Percentiles rank a stretch among this genome's conserved stretches.
Evolutionary conservation across 2,329 filamentous ascomycete species (phyloP).

Genomic region (Trichoderma sp.): DNA sequence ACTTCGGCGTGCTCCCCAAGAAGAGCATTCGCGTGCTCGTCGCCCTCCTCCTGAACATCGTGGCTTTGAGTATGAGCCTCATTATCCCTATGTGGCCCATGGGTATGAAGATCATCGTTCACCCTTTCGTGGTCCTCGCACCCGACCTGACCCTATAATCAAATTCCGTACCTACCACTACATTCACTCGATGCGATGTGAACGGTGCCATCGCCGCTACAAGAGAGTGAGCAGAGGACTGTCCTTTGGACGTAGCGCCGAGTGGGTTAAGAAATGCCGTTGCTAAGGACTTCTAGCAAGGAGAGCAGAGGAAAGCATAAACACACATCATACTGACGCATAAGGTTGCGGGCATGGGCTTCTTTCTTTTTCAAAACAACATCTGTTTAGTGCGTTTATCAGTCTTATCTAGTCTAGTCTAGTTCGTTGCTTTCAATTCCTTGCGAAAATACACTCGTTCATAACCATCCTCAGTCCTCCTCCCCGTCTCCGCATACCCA

Average conservation of each 20-base stretch:
- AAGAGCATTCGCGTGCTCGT: background rate
- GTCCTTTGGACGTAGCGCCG: background rate
- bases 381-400: background rate
- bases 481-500: conserved; percentile 35
- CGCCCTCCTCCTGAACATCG: background rate
- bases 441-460: conserved; percentile 38
- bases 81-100: background rate
- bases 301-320: no score
- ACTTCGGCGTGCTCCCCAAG: background rate
- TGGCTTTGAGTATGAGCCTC: background rate
- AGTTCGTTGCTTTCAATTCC: conserved; percentile 15
- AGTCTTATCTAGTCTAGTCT: background rate
- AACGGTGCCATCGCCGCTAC: background rate
- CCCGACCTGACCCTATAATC: background rate
- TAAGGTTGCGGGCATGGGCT: background rate
- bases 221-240: background rate
- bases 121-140: background rate
- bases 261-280: background rate
- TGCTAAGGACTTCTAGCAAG: background rate
- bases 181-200: background rate
- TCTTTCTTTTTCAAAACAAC: background rate
- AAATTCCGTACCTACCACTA: background rate
- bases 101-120: background rate
- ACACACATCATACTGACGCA: background rate
- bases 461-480: conserved; percentile 33